These are phyloP conservation scores for Geotrichum australiense DNA, from an alignment of 1,139 yeast genomes.

Conservation along the genomic window DNA sequence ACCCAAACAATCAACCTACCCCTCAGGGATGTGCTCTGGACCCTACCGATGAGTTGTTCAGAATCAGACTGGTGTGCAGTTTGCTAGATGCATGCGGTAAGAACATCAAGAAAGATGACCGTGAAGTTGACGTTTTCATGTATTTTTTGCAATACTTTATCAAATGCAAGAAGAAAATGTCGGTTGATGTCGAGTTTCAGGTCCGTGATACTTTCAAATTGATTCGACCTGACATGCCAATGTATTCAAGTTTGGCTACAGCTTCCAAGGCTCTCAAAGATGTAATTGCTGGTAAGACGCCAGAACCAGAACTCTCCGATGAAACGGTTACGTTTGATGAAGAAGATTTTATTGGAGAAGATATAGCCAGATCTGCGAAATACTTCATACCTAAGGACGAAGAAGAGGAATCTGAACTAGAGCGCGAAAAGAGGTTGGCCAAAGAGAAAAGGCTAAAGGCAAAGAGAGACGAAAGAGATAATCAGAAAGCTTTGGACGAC, in stretches of 20 bases:
- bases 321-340: conserved; percentile 23
- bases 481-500: conserved; percentile 29
- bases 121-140: conserved; percentile 43
- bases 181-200: conserved; percentile 55
- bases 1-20: conserved; percentile 55
- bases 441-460: conserved; percentile 20
- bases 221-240: conserved; percentile 33
- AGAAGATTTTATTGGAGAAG: conserved; percentile 24
- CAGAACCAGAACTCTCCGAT: conserved; percentile 18
- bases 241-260: conserved; percentile 37
- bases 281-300: conserved; percentile 15
- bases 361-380: conserved; percentile 18
- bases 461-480: conserved; percentile 22
- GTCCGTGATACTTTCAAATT: conserved; percentile 41
- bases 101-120: conserved; percentile 20
- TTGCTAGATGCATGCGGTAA: conserved; percentile 32
- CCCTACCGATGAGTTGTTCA: conserved; percentile 60
- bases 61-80: conserved; percentile 51
- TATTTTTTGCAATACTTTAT: conserved; percentile 68
- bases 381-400: conserved; percentile 18
- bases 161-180: conserved; percentile 59
- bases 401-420: conserved; percentile 20
- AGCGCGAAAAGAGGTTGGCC: conserved; percentile 19
- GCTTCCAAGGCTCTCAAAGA: conserved; percentile 28
- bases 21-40: conserved; percentile 47